Base-by-base conservation (phyloP, 352 stramenopile species). In the Pythium plurisporium region DNA sequence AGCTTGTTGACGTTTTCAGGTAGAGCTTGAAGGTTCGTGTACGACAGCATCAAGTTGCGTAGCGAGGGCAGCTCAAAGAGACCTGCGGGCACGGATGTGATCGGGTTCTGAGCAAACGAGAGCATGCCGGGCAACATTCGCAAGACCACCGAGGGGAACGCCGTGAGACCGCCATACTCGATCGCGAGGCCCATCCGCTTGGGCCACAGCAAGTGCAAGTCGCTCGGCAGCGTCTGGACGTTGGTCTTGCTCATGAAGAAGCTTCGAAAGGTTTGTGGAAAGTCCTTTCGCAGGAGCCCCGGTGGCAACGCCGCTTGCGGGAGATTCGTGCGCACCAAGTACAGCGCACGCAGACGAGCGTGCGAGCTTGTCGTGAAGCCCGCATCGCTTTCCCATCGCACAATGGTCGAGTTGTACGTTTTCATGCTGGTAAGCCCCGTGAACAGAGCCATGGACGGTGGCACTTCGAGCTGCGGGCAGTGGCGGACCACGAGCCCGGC, bases 331-430 rank as follows among this genome's bases (percentile, higher is more conserved):
- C 55, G 55, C 15, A 57, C 11, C 14, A 64, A n/a, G 17, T 34
- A 38, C 3, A 64, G 2, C 14, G 27, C 19, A 1, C 47, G 36
- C 11, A 64, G 4, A 5, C 11, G 5, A n/a, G 26, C 1, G 15
- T 64, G 55, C 4, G 25, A 4, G 3, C 7, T 5, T 0, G 8
- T 3, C 3, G 38, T 52, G 37, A 64, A 3, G 0, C 23, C 55
- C 0, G 37, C 19, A 2, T 19, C 30, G 1, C 31, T 9, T 6
- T 36, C 5, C 55, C 47, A 64, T 4, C 36, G 49, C 3, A 23
- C 17, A 20, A 64, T 38, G 5, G 55, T 64, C 9, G 37, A 38
- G 31, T 64, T 64, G 55, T 64, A 64, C 1, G 55, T 29, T 17
- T 57, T 64, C 3, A 64, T 19, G 9, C 19, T 31, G 2, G 25